Evolutionary conservation across 176 grass and related monocot genomes (phyloP).

Genomic region (Oryza officinalis): DNA sequence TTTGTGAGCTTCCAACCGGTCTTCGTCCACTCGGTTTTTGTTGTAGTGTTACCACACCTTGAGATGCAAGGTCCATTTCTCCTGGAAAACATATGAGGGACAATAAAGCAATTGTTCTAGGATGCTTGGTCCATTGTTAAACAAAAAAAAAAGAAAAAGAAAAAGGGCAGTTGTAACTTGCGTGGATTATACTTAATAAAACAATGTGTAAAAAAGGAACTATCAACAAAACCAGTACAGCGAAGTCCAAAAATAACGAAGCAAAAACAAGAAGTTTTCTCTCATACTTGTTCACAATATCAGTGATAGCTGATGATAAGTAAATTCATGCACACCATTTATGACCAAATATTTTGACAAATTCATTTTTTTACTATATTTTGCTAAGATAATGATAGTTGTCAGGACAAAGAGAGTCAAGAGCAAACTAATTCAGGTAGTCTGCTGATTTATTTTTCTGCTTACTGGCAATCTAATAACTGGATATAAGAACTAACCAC

Average conservation of each 20-base stretch:
- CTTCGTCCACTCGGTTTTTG: constrained; percentile 49
- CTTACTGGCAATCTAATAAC: not conserved
- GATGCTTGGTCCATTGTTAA: not conserved
- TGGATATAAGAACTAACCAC: not conserved
- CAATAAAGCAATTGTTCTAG: not conserved
- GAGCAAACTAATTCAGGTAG: not conserved
- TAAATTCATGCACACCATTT: not conserved
- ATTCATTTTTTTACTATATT: not conserved
- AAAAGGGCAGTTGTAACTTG: not conserved
- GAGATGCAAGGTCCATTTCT: constrained; percentile 40
- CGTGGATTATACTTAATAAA: not conserved
- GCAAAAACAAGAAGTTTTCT: not conserved
- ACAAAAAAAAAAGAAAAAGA: not conserved
- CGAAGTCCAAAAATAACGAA: not conserved
- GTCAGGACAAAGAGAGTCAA: not conserved
- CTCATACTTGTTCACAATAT: not conserved
- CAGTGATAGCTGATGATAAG: not conserved
- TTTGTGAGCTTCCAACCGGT: constrained; percentile 54
- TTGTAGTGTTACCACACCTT: constrained; percentile 35
- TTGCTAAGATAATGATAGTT: not conserved
- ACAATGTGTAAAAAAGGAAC: constrained; percentile 21
- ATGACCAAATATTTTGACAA: not conserved
- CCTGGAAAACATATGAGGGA: constrained; percentile 40
- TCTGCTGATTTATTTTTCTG: not conserved
- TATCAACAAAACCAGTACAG: constrained; percentile 9